Conservation (phyloP, 2,329 filamentous ascomycete genomes). For the Colletotrichum magnum region DNA sequence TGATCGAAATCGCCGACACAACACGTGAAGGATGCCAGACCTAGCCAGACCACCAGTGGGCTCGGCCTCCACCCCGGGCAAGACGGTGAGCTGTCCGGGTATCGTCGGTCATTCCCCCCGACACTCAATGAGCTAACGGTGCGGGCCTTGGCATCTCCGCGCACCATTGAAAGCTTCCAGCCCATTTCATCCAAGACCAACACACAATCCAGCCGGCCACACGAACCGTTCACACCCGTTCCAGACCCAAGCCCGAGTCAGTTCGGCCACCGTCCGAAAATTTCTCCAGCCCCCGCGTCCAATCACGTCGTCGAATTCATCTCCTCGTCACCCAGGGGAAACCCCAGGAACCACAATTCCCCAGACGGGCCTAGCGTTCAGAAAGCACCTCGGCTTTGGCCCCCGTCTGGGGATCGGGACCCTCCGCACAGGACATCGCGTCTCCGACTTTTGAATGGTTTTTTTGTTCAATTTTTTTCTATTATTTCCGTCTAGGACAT, state of each 20-base stretch:
- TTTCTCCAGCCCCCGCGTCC: conserved; percentile 25
- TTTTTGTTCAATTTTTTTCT: background rate
- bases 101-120: background rate
- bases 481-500: background rate
- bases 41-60: too few species aligned
- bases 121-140: background rate
- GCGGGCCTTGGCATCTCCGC: background rate
- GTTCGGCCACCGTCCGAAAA: conserved; percentile 35
- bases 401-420: conserved; percentile 37
- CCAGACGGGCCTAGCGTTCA: conserved; percentile 34
- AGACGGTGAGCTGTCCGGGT: background rate
- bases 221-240: conserved; percentile 23
- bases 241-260: conserved; percentile 36
- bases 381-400: conserved; percentile 31
- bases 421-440: conserved; percentile 24
- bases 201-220: background rate
- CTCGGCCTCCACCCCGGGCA: background rate
- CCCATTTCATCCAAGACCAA: background rate
- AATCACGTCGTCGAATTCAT: background rate
- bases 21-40: too few species aligned
- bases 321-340: conserved; percentile 4
- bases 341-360: conserved; percentile 33
- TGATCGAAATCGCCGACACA: too few species aligned
- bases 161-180: background rate
- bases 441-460: background rate